A percentile compares a stretch with the other conserved stretches of the same genome.
phyloP scores from a whole-genome alignment of 129 eudicot species.

The Centaurea solstitialis region DNA sequence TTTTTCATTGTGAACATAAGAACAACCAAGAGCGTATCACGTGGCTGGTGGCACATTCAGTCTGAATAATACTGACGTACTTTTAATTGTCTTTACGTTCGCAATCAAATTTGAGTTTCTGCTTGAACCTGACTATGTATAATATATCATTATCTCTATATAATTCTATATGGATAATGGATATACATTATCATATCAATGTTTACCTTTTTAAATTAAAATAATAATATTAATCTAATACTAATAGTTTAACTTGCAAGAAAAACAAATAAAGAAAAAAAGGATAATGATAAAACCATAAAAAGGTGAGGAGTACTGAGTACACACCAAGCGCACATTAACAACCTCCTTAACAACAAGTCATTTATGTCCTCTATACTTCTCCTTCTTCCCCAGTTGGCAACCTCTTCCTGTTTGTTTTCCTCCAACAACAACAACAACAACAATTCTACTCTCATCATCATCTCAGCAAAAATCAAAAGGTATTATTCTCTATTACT shows the following conservation, averaged over 20 bases:
- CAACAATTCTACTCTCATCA: neutral
- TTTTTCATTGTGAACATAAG: no score
- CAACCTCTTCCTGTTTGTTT: constrained; percentile 11
- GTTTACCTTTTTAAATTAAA: neutral
- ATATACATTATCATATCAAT: neutral
- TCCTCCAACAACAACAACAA: constrained; percentile 25
- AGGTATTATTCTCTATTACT: neutral
- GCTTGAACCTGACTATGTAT: no score
- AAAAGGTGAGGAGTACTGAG: constrained; percentile 10
- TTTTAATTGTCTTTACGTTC: no score
- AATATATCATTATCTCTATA: neutral
- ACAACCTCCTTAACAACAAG: constrained; percentile 15
- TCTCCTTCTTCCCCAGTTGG: neutral
- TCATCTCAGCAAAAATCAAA: neutral
- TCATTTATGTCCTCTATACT: constrained; percentile 11
- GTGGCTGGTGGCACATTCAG: no score
- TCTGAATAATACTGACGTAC: no score
- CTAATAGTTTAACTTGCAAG: neutral
- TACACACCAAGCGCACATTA: constrained; percentile 7
- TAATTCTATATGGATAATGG: no score
- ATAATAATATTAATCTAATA: neutral
- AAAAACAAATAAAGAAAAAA: neutral
- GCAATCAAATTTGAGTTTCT: no score
- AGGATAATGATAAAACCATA: neutral
- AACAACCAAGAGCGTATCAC: no score